Base-by-base conservation (phyloP, 2,329 filamentous ascomycete genomes). In the Nemania sp. region DNA sequence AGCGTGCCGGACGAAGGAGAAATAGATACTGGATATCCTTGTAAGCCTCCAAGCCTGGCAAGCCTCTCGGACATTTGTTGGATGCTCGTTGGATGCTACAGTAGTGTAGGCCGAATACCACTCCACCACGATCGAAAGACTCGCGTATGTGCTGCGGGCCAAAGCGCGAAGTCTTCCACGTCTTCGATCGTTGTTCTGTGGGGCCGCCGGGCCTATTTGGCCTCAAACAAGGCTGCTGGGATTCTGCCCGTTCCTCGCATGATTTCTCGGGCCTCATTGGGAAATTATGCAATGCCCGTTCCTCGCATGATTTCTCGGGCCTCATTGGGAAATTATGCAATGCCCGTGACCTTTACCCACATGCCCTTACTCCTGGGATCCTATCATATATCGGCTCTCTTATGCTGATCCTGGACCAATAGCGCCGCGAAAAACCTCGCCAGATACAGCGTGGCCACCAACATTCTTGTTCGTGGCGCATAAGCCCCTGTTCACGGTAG, bases 271-370 rank as follows among this genome's bases (percentile, higher is more conserved):
- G 65, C 70, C 66, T 56, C 46, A 71, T 75, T 74, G 71, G 75
- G 75, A 77, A 76, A 75, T 75, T 74, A 66, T 67, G 68, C 61
- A 68, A 69, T 68, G 66, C 66, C 64, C 49, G n/a, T 56, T n/a
- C n/a, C n/a, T n/a, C 66, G 75, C 75, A 78, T 78, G 64, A 78
- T 69, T 70, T 73, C 59, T 64, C 64, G 64, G 62, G 65, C 70
- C 66, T 56, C 46, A 71, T 75, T 74, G 71, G 75, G 75, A 77
- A 76, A 76, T 75, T 74, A 66, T 67, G 68, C 62, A 68, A 69
- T 67, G 66, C 66, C 64, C 50, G n/a, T 56, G 60, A 54, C 67
- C 62, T 71, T 71, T 70, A 62, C 66, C 69, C 66, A 66, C 59
- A 56, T 56, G 47, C 59, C 31, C 63, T 64, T 59, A 64, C 64